Conservation (phyloP, 2,329 filamentous ascomycete genomes). For the Dactylellina drechsleri region DNA sequence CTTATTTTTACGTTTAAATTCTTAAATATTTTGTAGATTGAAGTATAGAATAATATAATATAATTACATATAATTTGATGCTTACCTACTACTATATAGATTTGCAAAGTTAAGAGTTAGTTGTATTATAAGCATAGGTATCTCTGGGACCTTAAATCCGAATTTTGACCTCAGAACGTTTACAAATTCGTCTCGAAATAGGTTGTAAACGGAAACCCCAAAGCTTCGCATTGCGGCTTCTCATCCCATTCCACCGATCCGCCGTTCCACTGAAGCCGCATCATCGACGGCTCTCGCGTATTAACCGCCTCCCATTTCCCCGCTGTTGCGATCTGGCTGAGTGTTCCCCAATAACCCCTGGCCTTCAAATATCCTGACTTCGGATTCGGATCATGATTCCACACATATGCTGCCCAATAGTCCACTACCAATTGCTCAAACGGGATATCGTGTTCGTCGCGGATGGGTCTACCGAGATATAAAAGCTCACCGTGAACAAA, state of each 20-base stretch:
- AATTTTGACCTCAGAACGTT: too few species aligned
- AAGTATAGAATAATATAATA: too few species aligned
- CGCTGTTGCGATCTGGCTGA: slow-evolving; percentile 58
- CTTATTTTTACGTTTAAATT: too few species aligned
- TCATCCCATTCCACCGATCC: slow-evolving; percentile 14
- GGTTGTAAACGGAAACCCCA: slow-evolving; percentile 33
- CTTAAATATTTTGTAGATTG: too few species aligned
- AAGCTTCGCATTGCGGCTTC: slow-evolving; percentile 23
- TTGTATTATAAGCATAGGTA: too few species aligned
- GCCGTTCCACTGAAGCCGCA: slow-evolving; percentile 42
- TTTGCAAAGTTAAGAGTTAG: too few species aligned
- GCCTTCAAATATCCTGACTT: slow-evolving; percentile 59
- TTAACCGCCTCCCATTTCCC: slow-evolving; percentile 59
- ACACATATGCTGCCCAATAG: slow-evolving; percentile 61
- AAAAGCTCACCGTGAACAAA: slow-evolving; percentile 61
- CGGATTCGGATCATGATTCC: slow-evolving; percentile 60
- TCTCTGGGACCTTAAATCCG: too few species aligned
- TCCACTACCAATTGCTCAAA: slow-evolving; percentile 61
- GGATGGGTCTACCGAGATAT: slow-evolving; percentile 59
- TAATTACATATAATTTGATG: too few species aligned
- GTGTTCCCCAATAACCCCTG: slow-evolving; percentile 59
- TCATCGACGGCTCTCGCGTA: slow-evolving; percentile 16
- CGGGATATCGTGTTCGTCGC: slow-evolving; percentile 61
- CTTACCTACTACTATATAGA: too few species aligned
- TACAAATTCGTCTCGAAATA: slow-evolving; percentile 24